These are phyloP conservation scores for Gamarada debralockiae DNA, from an alignment of 495 filamentous ascomycete genomes.

Conservation along the genomic window DNA sequence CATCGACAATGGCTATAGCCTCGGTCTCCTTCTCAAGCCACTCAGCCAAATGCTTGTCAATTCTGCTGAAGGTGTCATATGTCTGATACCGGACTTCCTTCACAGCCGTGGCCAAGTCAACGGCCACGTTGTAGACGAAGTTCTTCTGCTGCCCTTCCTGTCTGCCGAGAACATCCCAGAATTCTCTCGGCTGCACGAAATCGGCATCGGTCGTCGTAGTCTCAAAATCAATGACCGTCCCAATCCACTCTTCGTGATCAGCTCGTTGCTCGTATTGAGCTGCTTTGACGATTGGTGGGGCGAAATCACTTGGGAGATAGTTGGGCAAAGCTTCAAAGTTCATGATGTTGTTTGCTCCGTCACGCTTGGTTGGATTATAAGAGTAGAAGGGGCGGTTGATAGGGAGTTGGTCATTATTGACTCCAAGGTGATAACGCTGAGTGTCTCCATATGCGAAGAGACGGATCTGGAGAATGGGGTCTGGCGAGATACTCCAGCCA, in stretches of 20 bases:
- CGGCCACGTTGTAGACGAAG: slow-evolving; percentile 34
- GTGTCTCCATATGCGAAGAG: slow-evolving; percentile 70
- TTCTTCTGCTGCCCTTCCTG: slow-evolving; percentile 33
- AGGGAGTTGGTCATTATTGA: slow-evolving; percentile 60
- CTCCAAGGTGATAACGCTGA: slow-evolving; percentile 60
- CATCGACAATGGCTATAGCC: not conserved
- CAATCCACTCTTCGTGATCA: slow-evolving; percentile 26
- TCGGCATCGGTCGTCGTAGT: slow-evolving; percentile 36
- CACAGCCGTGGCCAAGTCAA: slow-evolving; percentile 24
- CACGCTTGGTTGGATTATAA: slow-evolving; percentile 41
- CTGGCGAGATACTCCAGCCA: slow-evolving; percentile 56
- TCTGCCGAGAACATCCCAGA: slow-evolving; percentile 35
- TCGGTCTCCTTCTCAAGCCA: not conserved
- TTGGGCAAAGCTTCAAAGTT: slow-evolving; percentile 43
- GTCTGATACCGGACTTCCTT: not conserved
- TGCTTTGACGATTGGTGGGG: slow-evolving; percentile 13
- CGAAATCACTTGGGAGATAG: slow-evolving; percentile 39
- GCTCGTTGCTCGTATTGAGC: slow-evolving; percentile 21
- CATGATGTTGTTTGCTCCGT: slow-evolving; percentile 34
- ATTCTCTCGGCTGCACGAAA: slow-evolving; percentile 33
- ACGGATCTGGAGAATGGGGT: slow-evolving; percentile 61
- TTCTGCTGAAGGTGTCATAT: not conserved
- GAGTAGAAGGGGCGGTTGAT: slow-evolving; percentile 33
- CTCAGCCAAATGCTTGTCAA: not conserved
- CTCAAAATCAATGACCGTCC: slow-evolving; percentile 23